Percentiles rank a stretch among this genome's conserved stretches.
Conservation (phyloP, 306 rosid genomes). For the Fragaria nilgerrensis region DNA sequence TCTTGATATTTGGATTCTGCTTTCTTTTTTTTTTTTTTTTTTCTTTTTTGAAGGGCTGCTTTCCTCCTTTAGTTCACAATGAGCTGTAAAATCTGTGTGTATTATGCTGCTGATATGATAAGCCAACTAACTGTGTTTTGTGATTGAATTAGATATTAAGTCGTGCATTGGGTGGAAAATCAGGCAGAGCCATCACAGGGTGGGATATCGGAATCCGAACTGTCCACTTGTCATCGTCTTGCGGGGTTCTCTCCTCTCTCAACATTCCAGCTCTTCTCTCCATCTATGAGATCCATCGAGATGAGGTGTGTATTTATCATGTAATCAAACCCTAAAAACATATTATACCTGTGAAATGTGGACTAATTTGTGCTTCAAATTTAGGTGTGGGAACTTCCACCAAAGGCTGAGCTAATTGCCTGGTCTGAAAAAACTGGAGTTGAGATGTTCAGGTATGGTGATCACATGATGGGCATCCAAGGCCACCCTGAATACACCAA, state of each 20-base stretch:
- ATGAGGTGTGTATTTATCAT: constrained; percentile 50
- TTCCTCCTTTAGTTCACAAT: neutral
- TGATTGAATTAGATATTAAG: constrained; percentile 49
- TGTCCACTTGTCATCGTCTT: constrained; percentile 49
- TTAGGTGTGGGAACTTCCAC: constrained; percentile 70
- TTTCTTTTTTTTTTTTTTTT: too few species aligned
- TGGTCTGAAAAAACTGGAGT: constrained; percentile 81
- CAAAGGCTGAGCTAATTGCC: constrained; percentile 70
- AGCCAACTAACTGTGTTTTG: neutral
- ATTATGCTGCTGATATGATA: neutral
- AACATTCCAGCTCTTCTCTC: constrained; percentile 56
- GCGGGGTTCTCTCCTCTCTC: constrained; percentile 43
- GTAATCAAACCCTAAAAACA: neutral
- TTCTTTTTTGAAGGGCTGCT: neutral
- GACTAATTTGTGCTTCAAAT: neutral
- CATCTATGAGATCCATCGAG: constrained; percentile 69
- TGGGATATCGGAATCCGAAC: constrained; percentile 85
- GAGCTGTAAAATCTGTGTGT: neutral
- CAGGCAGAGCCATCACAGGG: constrained; percentile 58
- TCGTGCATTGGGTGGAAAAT: constrained; percentile 86
- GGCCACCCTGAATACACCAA: constrained; percentile 92
- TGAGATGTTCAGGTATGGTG: constrained; percentile 71
- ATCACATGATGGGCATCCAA: constrained; percentile 84
- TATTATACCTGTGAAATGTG: neutral
- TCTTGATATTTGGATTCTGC: neutral